Evolutionary conservation across 768 basidiomycete genomes (phyloP), one percentile per base, ranked within the genome.

Genomic region (Goffeauzyma gilvescens): DNA sequence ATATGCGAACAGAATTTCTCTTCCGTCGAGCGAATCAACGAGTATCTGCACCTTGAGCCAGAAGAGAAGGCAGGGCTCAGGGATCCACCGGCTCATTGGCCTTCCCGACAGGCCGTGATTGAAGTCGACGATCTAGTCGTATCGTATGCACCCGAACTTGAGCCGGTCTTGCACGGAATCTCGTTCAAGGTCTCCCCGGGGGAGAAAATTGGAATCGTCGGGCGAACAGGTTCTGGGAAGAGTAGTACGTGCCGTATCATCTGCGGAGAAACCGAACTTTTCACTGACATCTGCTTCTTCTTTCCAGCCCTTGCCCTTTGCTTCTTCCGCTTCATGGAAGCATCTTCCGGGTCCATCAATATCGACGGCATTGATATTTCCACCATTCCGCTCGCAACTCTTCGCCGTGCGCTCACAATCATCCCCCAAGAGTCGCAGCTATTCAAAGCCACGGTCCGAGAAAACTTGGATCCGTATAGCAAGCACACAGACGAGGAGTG

Each of bases 381-480:
- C 21, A 57, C 55, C 33, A 46, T 69, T 35, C 51, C 50, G 21
- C 46, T 67, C 14, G 42, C 48, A 4, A 55, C 57, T 10, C 68
- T 93, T 31, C 72, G 86, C 21, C 76, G 75, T 44, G 72, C 70
- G 23, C 64, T 85, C 44, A 86, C 81, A 34, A 66, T 68, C 36
- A 54, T 68, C 3, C 65, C 67, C 0, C 66, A 68, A 44, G 60
- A 58, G 46, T 57, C 55, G 0, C 55, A 59, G 32, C 46, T 58
- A 6, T 61, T 61, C 47, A 57, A 55, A 8, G 59, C 3, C 4
- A 62, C 59, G 0, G 45, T 65, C 12, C 51, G 65, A 2, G 58
- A 62, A 22, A 66, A 66, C 41, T 55, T 64, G 20, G 59, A 63
- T 43, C 59, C 58, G 1, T 64, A 59, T 46, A 42, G 43, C 22